Conservation (phyloP, 305 asterid genomes). For the Rubia tinctorum region DNA sequence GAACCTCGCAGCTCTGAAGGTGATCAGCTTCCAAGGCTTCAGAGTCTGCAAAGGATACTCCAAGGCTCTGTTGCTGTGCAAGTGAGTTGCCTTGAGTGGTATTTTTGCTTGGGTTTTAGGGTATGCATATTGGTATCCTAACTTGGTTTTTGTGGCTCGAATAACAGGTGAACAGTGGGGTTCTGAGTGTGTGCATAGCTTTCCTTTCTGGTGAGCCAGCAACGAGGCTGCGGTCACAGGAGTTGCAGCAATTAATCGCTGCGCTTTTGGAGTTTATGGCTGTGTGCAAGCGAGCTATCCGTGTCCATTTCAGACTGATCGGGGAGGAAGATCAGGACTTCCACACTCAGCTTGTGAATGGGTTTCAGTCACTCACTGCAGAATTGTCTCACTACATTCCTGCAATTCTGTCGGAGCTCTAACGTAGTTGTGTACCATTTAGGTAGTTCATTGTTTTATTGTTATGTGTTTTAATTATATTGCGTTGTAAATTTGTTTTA, state of each 20-base stretch:
- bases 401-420: conserved; percentile 98
- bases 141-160: neutral
- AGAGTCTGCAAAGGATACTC: conserved; percentile 96
- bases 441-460: conserved; percentile 5
- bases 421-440: conserved; percentile 14
- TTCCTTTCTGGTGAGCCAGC: conserved; percentile 99
- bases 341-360: conserved; percentile 96
- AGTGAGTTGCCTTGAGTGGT: conserved; percentile 40
- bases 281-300: conserved; percentile 95
- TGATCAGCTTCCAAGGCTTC: conserved; percentile 98
- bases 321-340: conserved; percentile 99
- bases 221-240: conserved; percentile 96
- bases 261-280: conserved; percentile 99
- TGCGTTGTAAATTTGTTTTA: neutral
- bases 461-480: conserved; percentile 5
- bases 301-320: conserved; percentile 88
- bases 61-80: conserved; percentile 99
- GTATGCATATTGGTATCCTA: neutral
- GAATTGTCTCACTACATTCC: conserved; percentile 99
- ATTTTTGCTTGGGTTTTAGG: neutral
- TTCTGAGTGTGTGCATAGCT: conserved; percentile 96
- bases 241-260: conserved; percentile 91
- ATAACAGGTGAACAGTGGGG: conserved; percentile 94
- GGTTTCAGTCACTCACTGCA: conserved; percentile 98
- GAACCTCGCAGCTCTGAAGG: conserved; percentile 99